A percentile compares a stretch with the other conserved stretches of the same genome.
Evolutionary conservation across 2,329 filamentous ascomycete species (phyloP).

Genomic region (Neocatenulostroma microsporum): DNA sequence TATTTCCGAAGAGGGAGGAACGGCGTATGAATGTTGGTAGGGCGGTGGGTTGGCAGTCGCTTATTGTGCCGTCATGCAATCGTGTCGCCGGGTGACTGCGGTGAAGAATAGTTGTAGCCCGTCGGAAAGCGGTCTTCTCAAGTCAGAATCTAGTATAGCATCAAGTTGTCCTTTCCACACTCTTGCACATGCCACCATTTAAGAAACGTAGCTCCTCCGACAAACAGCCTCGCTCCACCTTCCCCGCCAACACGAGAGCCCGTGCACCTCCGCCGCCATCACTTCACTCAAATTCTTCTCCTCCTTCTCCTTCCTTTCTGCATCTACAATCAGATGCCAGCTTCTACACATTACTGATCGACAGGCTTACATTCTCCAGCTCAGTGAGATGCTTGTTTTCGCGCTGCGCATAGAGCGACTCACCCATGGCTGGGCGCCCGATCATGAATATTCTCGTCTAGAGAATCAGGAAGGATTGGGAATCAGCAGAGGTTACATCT

Average conservation of each 20-base stretch:
- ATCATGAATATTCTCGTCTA: constrained; percentile 60
- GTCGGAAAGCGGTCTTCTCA: too few relatives aligned
- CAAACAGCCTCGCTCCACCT: constrained; percentile 6
- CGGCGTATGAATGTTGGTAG: too few relatives aligned
- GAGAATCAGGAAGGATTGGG: constrained; percentile 58
- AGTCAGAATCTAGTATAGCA: too few relatives aligned
- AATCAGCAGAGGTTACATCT: constrained; percentile 69
- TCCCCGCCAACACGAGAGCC: background rate
- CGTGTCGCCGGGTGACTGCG: too few relatives aligned
- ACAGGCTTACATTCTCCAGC: constrained; percentile 43
- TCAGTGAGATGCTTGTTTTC: constrained; percentile 51
- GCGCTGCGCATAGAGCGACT: constrained; percentile 58
- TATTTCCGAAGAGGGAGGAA: too few relatives aligned
- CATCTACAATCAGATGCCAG: constrained; percentile 44
- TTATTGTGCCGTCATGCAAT: background rate
- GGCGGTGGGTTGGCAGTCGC: too few relatives aligned
- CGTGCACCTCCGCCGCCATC: constrained; percentile 24
- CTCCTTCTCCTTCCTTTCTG: too few relatives aligned
- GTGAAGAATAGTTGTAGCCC: background rate
- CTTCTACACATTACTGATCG: constrained; percentile 53
- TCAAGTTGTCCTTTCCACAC: background rate
- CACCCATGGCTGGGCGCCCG: constrained; percentile 66
- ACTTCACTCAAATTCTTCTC: constrained; percentile 34
- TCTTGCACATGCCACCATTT: constrained; percentile 6
- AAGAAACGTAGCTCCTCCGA: constrained; percentile 18